These are phyloP conservation scores for Neospora caninum DNA, from an alignment of 169 alveolate genomes.

Conservation along the genomic window DNA sequence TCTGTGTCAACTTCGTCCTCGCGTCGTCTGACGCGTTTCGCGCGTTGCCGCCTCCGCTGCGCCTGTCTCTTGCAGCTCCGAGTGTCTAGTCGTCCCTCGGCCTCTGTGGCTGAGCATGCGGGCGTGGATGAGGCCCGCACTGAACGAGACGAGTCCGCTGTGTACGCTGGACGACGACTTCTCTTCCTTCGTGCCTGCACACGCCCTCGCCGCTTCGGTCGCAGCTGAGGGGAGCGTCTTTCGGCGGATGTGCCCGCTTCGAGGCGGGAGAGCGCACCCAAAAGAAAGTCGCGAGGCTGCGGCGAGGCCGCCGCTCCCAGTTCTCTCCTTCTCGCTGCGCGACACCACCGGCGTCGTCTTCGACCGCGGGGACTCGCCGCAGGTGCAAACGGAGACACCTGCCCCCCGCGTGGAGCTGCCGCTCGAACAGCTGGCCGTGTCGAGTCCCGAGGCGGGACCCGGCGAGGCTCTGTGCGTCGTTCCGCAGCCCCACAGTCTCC, in stretches of 20 bases:
- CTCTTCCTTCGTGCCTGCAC: background rate
- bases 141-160: conserved; percentile 25
- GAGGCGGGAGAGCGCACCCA: background rate
- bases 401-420: conserved; percentile 47
- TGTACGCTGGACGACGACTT: background rate
- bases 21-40: background rate
- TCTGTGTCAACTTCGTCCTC: background rate
- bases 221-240: background rate
- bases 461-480: conserved; percentile 63
- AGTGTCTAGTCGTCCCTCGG: conserved; percentile 65
- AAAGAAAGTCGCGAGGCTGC: background rate
- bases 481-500: conserved; percentile 60
- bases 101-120: conserved; percentile 52
- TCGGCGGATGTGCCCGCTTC: conserved; percentile 50
- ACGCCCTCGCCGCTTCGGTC: background rate
- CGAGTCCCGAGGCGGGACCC: conserved; percentile 20
- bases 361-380: background rate
- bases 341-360: background rate
- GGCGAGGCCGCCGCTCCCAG: conserved; percentile 45
- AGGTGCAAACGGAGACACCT: background rate
- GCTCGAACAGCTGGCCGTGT: conserved; percentile 48
- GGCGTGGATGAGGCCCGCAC: conserved; percentile 50
- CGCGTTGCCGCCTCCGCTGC: background rate
- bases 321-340: conserved; percentile 49
- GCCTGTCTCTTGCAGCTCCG: conserved; percentile 48